Evolutionary conservation across 2,329 filamentous ascomycete species (phyloP).

Genomic region (Aphanoascus verrucosus): DNA sequence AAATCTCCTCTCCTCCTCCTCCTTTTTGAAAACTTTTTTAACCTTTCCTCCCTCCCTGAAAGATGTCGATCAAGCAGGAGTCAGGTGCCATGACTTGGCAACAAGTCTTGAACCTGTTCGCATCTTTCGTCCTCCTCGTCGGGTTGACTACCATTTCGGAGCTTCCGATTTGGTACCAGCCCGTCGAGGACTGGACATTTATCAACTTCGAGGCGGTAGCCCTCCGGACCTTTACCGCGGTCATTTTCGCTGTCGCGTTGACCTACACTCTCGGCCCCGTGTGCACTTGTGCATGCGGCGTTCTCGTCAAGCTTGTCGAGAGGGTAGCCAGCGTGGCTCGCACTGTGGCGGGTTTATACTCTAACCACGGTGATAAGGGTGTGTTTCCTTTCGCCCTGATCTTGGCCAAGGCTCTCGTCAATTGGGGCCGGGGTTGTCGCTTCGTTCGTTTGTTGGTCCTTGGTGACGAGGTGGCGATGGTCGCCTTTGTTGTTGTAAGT

Average conservation of each 20-base stretch:
- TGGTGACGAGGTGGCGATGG: conserved; percentile 1
- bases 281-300: background rate
- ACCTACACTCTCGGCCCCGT: background rate
- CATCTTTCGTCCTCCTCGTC: conserved; percentile 1
- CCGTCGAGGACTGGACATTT: background rate
- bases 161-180: conserved; percentile 1
- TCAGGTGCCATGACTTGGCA: background rate
- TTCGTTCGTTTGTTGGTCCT: background rate
- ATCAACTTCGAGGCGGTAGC: conserved; percentile 9
- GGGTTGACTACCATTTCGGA: background rate
- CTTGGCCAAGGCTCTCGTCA: background rate
- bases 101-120: background rate
- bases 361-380: conserved; percentile 5
- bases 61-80: background rate
- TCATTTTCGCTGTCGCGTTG: conserved; percentile 4
- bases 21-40: background rate
- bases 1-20: background rate
- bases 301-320: background rate
- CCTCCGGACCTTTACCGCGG: conserved; percentile 9
- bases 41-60: background rate
- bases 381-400: conserved; percentile 1
- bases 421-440: background rate
- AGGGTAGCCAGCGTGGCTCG: background rate
- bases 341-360: conserved; percentile 1
- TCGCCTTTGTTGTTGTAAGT: conserved; percentile 7